These are phyloP conservation scores for Neopestalotiopsis clavispora DNA, from an alignment of 2,329 filamentous ascomycete species.

Conservation along the genomic window DNA sequence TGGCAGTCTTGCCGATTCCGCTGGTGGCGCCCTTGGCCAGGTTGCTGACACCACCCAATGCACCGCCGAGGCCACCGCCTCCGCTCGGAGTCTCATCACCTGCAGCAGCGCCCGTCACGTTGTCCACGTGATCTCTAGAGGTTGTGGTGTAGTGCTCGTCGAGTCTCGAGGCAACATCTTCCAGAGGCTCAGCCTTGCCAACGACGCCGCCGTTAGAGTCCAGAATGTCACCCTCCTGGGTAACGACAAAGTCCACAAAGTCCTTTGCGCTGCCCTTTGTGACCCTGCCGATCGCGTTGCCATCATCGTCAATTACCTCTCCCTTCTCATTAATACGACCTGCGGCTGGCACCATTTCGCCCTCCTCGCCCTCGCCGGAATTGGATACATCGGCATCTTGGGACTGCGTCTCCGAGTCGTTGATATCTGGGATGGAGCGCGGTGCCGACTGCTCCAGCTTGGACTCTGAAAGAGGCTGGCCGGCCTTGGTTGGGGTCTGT, in stretches of 20 bases:
- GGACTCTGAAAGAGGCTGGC: conserved; percentile 22
- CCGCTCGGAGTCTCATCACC: conserved; percentile 11
- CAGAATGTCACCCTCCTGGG: conserved; percentile 40
- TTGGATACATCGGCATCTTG: conserved; percentile 18
- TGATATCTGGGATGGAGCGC: conserved; percentile 30
- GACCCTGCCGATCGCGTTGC: conserved; percentile 50
- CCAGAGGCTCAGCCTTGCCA: conserved; percentile 38
- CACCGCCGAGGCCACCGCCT: conserved; percentile 17
- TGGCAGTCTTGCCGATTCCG: conserved; percentile 27
- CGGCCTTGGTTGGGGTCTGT: conserved; percentile 9
- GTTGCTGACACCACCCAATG: conserved; percentile 29
- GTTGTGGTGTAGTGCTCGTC: conserved; percentile 34
- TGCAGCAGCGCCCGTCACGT: conserved; percentile 15
- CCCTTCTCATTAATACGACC: conserved; percentile 56
- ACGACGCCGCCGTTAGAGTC: conserved; percentile 36
- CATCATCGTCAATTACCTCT: conserved; percentile 61
- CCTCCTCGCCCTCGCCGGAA: conserved; percentile 31
- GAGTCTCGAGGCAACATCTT: conserved; percentile 34
- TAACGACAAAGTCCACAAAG: conserved; percentile 38
- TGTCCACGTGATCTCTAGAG: conserved; percentile 23
- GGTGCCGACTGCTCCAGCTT: conserved; percentile 27
- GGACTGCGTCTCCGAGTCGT: conserved; percentile 26
- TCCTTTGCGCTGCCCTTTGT: conserved; percentile 34
- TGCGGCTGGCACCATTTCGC: conserved; percentile 41
- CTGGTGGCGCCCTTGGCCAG: conserved; percentile 27